These are phyloP conservation scores for Pelargonium australe DNA, from an alignment of 441 rosid species.

Conservation along the genomic window DNA sequence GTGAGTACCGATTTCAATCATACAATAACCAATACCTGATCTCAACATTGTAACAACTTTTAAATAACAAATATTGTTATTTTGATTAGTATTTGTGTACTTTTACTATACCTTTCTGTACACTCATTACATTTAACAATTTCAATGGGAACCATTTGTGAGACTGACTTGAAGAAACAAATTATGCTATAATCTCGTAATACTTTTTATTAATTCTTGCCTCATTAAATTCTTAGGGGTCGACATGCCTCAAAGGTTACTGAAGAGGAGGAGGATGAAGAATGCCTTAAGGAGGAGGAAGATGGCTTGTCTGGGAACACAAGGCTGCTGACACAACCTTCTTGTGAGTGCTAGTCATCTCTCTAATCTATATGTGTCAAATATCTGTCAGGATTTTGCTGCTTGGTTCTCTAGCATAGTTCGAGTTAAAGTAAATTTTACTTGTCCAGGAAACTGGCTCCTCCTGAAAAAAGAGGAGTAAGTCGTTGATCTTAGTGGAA, in stretches of 20 bases:
- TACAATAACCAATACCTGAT: too few species aligned
- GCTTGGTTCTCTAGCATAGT: neutral
- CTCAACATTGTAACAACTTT: too few species aligned
- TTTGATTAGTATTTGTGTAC: too few species aligned
- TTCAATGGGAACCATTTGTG: neutral
- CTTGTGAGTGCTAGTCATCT: slow-evolving; percentile 48
- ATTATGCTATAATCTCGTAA: neutral
- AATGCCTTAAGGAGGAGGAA: slow-evolving; percentile 90
- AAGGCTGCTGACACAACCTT: slow-evolving; percentile 82
- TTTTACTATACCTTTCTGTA: too few species aligned
- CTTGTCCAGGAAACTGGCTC: neutral
- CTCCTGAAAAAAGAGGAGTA: neutral
- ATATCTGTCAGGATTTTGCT: neutral
- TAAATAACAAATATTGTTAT: too few species aligned
- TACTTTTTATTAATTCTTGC: neutral
- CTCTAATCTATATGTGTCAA: neutral
- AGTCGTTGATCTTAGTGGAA: neutral
- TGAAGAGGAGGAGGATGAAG: slow-evolving; percentile 98
- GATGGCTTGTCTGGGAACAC: slow-evolving; percentile 76
- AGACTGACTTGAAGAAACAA: neutral
- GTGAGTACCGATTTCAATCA: too few species aligned
- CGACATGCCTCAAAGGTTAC: slow-evolving; percentile 92
- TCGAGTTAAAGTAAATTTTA: neutral
- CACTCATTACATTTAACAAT: too few species aligned
- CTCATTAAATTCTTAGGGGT: slow-evolving; percentile 43